Evolutionary conservation across 2,329 filamentous ascomycete genomes (phyloP), one percentile per base, ranked within the genome.

Genomic region (Xylariales sp.): DNA sequence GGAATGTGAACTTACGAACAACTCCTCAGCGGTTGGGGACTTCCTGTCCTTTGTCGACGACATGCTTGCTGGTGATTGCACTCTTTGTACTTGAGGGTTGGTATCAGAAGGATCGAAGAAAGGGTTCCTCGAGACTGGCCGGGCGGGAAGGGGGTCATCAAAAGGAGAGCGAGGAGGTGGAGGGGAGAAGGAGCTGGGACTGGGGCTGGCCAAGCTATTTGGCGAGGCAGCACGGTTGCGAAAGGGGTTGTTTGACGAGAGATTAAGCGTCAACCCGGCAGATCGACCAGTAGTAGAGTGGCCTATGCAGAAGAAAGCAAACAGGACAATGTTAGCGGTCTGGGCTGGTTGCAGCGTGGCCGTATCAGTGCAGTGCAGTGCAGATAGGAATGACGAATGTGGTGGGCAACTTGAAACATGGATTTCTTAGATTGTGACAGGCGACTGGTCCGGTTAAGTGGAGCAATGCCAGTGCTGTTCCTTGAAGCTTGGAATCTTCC

Each of bases 171-270:
- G 64, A 51, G 66, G 68, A 46, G 54, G 53, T 15, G 61, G 65
- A 63, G 53, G 58, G 56, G 54, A 57, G 49, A 55, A 68, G 31
- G 32, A 33, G 39, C 12, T 35, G 35, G 20, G 20, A 27, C 32
- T 24, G 19, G 44, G 29, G 20, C 40, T 42, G 24, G 41, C 19
- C 54, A 57, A 54, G 50, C 46, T 58, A 40, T 40, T 40, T 57
- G 77, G 82, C 49, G 84, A 86, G 27, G 72, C 70, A 49, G 82
- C 79, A 57, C 83, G 80, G 63, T 87, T 87, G 69, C 85, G 82
- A 56, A 80, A 90, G 48, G 86, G 86, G 60, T 90, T 90, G 74
- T 89, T 89, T 61, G 85, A 89, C 62, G 82, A 82, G 57, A 89
- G 76, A 64, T 81, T 84, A 61, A 84, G 68, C 41, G 76, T 69